A percentile compares a stretch with the other conserved stretches of the same genome.
These are phyloP conservation scores for Populus pruinosa DNA, from an alignment of 345 rosid genomes.

Conservation along the genomic window DNA sequence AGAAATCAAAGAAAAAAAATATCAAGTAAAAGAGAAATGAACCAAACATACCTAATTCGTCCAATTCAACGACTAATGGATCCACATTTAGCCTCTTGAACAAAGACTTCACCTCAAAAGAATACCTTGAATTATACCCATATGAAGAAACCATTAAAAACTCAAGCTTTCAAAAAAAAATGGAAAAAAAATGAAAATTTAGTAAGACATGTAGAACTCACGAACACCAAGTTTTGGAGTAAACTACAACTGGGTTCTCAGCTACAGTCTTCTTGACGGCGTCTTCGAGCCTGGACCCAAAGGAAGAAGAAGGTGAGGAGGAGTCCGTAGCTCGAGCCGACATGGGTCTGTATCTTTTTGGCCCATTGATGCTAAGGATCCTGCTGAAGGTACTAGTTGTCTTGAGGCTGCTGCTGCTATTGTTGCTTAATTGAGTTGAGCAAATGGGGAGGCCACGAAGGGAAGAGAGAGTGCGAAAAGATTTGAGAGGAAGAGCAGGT, in stretches of 20 bases:
- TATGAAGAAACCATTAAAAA: neutral
- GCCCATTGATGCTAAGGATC: slow-evolving; percentile 23
- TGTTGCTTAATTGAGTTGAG: slow-evolving; percentile 5
- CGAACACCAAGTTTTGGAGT: slow-evolving; percentile 98
- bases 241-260: slow-evolving; percentile 80
- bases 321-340: slow-evolving; percentile 46
- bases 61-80: slow-evolving; percentile 84
- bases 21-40: neutral
- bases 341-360: slow-evolving; percentile 26
- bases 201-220: slow-evolving; percentile 33
- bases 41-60: slow-evolving; percentile 63
- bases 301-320: slow-evolving; percentile 47
- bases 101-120: slow-evolving; percentile 85
- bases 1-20: neutral
- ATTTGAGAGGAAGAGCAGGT: slow-evolving; percentile 32
- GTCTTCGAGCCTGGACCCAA: slow-evolving; percentile 82
- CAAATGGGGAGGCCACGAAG: slow-evolving; percentile 9
- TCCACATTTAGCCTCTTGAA: slow-evolving; percentile 70
- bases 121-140: slow-evolving; percentile 49
- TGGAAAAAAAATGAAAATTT: neutral
- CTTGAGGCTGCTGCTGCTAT: neutral
- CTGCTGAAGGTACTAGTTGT: slow-evolving; percentile 4
- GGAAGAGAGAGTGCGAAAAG: slow-evolving; percentile 29
- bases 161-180: neutral
- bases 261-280: slow-evolving; percentile 59